A percentile compares a stretch with the other conserved stretches of the same genome.
Evolutionary conservation across 306 rosid genomes (phyloP).

Genomic region (Lathyrus aphaca): DNA sequence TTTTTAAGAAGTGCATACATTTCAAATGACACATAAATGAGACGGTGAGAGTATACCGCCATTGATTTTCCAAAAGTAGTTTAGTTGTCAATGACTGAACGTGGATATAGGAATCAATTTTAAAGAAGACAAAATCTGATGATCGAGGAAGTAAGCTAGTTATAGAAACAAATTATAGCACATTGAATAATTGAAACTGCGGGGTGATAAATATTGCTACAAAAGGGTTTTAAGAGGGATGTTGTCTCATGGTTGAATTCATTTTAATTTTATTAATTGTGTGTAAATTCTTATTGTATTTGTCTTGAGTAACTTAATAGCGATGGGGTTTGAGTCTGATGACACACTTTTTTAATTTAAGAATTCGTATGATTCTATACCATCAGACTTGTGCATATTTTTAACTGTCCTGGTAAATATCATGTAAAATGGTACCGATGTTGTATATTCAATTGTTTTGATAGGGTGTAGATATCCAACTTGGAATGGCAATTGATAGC

Average conservation of each 20-base stretch:
- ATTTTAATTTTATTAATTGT: background rate
- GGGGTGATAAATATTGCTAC: constrained; percentile 25
- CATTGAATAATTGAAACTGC: background rate
- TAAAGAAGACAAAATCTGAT: background rate
- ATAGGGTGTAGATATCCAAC: constrained; percentile 95
- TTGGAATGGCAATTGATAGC: constrained; percentile 95
- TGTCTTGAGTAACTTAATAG: background rate
- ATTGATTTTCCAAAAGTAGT: background rate
- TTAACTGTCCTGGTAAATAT: background rate
- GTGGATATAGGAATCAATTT: constrained; percentile 4
- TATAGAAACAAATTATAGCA: background rate
- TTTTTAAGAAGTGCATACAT: no score
- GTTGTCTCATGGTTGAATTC: constrained; percentile 1
- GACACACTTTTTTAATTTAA: constrained; percentile 13
- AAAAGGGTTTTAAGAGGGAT: constrained; percentile 5
- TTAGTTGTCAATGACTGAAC: background rate
- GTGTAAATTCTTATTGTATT: background rate
- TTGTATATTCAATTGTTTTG: constrained; percentile 31
- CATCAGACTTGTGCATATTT: no score
- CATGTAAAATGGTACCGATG: constrained; percentile 14
- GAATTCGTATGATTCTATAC: constrained; percentile 8
- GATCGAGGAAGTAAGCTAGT: background rate
- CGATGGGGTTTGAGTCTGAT: background rate
- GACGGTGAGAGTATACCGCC: no score
- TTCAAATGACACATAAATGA: no score